Evolutionary conservation across 202 grass and related monocot species (phyloP), one percentile per base, ranked within the genome.

Genomic region (Schoenoplectus tabernaemontani): DNA sequence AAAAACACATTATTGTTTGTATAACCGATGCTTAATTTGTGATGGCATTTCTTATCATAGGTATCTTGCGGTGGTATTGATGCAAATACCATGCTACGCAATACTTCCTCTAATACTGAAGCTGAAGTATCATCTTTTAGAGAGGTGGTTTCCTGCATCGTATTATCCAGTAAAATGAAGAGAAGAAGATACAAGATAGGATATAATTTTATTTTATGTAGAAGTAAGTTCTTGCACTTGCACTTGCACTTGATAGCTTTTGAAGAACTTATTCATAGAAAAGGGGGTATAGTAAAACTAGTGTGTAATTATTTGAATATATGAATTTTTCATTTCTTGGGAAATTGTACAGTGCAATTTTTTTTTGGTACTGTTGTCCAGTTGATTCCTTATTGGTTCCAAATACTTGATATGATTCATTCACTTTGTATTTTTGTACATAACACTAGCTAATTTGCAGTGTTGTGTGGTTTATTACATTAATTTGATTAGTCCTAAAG

Each of bases 401-500:
- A n/a, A n/a, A n/a, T n/a, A n/a, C n/a, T n/a, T n/a, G n/a, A n/a
- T n/a, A n/a, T n/a, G n/a, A n/a, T n/a, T n/a, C n/a, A n/a, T n/a
- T n/a, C n/a, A n/a, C n/a, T n/a, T n/a, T n/a, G n/a, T n/a, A n/a
- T n/a, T n/a, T n/a, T n/a, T n/a, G n/a, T n/a, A n/a, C n/a, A n/a
- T n/a, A n/a, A n/a, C n/a, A n/a, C n/a, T n/a, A n/a, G n/a, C n/a
- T n/a, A n/a, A n/a, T n/a, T n/a, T n/a, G n/a, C n/a, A n/a, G n/a
- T n/a, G n/a, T n/a, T n/a, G n/a, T n/a, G n/a, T n/a, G n/a, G n/a
- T n/a, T n/a, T n/a, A n/a, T n/a, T n/a, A n/a, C n/a, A n/a, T n/a
- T n/a, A n/a, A n/a, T n/a, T n/a, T n/a, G n/a, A n/a, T n/a, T 89
- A 82, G 84, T 98, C 67, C 88, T 98, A 78, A 98, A 92, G 95